Percentiles rank a stretch among this genome's conserved stretches.
These are phyloP conservation scores for Sugiyamaella americana DNA, from an alignment of 805 yeast species.

Conservation along the genomic window DNA sequence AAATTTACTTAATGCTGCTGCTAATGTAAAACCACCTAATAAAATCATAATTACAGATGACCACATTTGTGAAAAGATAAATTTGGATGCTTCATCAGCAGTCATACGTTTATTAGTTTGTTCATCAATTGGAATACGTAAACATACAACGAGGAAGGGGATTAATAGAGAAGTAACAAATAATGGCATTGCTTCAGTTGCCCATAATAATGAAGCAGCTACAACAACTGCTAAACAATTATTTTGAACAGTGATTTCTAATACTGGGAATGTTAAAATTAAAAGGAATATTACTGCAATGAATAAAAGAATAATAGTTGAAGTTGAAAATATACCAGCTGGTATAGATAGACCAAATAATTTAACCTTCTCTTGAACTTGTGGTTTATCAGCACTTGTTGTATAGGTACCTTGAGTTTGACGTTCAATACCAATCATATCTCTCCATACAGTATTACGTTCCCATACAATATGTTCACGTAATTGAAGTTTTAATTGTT, in stretches of 20 bases:
- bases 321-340: conserved; percentile 34
- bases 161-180: conserved; percentile 82
- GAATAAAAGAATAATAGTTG: conserved; percentile 38
- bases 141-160: conserved; percentile 71
- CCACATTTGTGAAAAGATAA: conserved; percentile 88
- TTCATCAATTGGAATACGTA: conserved; percentile 62
- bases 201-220: conserved; percentile 86
- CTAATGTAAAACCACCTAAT: conserved; percentile 90
- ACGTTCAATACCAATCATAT: conserved; percentile 85
- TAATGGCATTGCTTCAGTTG: conserved; percentile 88
- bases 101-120: conserved; percentile 46
- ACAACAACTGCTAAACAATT: conserved; percentile 81
- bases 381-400: neutral
- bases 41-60: conserved; percentile 84
- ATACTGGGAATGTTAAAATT: conserved; percentile 38
- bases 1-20: conserved; percentile 90
- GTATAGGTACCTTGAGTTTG: conserved; percentile 65
- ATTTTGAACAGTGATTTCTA: conserved; percentile 55
- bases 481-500: conserved; percentile 46
- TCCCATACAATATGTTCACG: conserved; percentile 97
- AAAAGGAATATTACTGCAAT: conserved; percentile 46
- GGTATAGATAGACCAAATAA: conserved; percentile 27
- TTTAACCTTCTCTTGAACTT: conserved; percentile 4
- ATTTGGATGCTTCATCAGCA: conserved; percentile 68
- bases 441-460: conserved; percentile 96